Evolutionary conservation across 345 rosid species (phyloP), one percentile per base, ranked within the genome.

Genomic region (Aegle marmelos): DNA sequence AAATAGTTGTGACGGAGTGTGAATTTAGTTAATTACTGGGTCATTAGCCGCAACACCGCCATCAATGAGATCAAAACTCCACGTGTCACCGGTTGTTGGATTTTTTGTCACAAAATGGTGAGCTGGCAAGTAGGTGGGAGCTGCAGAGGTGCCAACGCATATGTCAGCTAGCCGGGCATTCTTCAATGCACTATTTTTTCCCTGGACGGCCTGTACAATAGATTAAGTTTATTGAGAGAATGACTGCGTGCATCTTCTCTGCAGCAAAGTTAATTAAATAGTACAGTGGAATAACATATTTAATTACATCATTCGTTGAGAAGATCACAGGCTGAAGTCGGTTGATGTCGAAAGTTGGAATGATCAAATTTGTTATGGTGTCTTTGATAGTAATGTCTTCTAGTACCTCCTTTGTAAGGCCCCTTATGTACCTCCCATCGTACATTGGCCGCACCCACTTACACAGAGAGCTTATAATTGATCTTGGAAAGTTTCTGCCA

Each of bases 31-130:
- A 31, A 79, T 70, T 9, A 84, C 87, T 9, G 84, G 84, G 63
- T 84, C 79, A 58, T 81, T 78, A 9, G 82, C 87, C 1, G 76
- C 82, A 37, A 84, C 80, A 4, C 73, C 87, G 33, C 84, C 87
- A 62, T 84, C 87, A 27, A 81, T 14, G 10, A 84, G 84, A 33
- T 84, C 73, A 31, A 78, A 84, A 21, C 19, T 45, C 14, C 58
- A 57, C 22, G 30, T 72, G 3, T 54, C 36, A 10, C 70, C 45
- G 0, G 57, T 53, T 53, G 45, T 30, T 19, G 19, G 11, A 36
- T 83, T 78, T 48, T 62, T 58, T 31, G 54, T 78, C 21, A 68
- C 36, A 45, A 83, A 83, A 30, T 56, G 25, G 73, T 80, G 72
- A 4, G 86, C 67, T 0, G 84, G 86, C 2, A 83, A 22, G 72